Percentiles rank a stretch among this genome's conserved stretches.
Evolutionary conservation across 2,329 filamentous ascomycete species (phyloP).

Genomic region (Monosporascus ibericus): DNA sequence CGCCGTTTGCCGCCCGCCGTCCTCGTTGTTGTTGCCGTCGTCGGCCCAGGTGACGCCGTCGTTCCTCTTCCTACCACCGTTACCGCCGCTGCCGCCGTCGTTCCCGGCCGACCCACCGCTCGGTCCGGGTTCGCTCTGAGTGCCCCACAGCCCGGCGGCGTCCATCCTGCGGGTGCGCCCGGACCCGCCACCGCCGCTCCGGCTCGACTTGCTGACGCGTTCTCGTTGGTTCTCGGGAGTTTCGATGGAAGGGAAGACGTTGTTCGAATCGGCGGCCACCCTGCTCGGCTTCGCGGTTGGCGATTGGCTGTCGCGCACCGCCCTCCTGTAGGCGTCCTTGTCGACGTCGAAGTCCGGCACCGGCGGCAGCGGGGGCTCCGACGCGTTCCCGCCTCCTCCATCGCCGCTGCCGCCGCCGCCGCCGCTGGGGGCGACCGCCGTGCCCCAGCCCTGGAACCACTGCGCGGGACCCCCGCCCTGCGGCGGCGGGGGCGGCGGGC

Average conservation of each 20-base stretch:
- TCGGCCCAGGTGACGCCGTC: background rate
- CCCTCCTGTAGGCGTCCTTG: background rate
- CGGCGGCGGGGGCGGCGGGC: background rate
- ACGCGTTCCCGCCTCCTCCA: background rate
- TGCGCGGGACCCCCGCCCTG: background rate
- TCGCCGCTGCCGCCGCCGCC: background rate
- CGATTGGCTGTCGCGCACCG: background rate
- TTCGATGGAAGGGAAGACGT: background rate
- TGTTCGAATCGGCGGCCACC: background rate
- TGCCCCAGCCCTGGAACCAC: slow-evolving; percentile 18
- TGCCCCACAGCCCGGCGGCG: background rate
- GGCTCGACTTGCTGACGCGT: too few species aligned
- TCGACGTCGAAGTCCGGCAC: background rate
- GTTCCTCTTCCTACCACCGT: background rate
- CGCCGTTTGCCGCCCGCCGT: background rate
- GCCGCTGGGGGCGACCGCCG: slow-evolving; percentile 1
- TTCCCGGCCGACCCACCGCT: background rate
- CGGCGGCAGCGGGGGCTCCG: background rate
- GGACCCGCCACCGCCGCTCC: background rate
- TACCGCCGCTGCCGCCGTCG: background rate
- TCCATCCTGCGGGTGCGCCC: background rate
- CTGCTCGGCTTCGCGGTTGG: background rate
- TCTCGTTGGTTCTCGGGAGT: too few species aligned
- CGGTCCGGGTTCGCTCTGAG: slow-evolving; percentile 1
- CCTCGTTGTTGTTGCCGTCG: background rate